A percentile compares a stretch with the other conserved stretches of the same genome.
Conservation (phyloP, 768 basidiomycete genomes). For the Suillus alpinus region DNA sequence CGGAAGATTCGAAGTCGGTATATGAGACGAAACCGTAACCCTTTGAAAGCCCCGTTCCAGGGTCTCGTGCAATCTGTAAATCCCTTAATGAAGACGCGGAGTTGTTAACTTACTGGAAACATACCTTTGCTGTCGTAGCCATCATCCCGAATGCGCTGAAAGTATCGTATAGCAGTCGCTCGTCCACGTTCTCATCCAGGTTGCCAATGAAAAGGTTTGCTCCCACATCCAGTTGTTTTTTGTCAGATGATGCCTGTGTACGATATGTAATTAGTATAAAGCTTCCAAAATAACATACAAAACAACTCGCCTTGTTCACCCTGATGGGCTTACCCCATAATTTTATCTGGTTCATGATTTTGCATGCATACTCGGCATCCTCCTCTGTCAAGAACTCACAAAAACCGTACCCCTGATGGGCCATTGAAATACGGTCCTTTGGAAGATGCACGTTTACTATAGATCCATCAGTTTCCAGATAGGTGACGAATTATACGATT, state of each 20-base stretch:
- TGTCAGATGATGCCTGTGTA: constrained; percentile 89
- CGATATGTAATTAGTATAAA: constrained; percentile 3
- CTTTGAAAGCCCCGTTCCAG: constrained; percentile 80
- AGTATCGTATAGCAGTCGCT: constrained; percentile 88
- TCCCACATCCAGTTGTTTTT: constrained; percentile 96
- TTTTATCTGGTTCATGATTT: constrained; percentile 99
- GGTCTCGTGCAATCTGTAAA: constrained; percentile 85
- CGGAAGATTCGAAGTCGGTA: constrained; percentile 96
- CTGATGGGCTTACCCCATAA: constrained; percentile 98
- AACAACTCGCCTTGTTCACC: constrained; percentile 88
- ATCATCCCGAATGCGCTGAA: constrained; percentile 94
- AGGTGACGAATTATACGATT: neutral
- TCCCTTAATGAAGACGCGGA: constrained; percentile 5
- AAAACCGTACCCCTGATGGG: constrained; percentile 99
- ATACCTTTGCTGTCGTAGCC: constrained; percentile 84
- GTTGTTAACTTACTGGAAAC: constrained; percentile 8
- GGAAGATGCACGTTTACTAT: constrained; percentile 96
- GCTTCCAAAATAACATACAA: neutral
- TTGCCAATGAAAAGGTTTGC: constrained; percentile 97
- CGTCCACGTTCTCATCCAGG: constrained; percentile 93
- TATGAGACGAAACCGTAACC: constrained; percentile 98
- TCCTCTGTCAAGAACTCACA: constrained; percentile 99
- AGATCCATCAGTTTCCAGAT: neutral
- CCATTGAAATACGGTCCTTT: constrained; percentile 97
- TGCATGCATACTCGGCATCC: constrained; percentile 99